phyloP scores from a whole-genome alignment of 2,329 filamentous ascomycete species.

The Epichloe brachyelytri region DNA sequence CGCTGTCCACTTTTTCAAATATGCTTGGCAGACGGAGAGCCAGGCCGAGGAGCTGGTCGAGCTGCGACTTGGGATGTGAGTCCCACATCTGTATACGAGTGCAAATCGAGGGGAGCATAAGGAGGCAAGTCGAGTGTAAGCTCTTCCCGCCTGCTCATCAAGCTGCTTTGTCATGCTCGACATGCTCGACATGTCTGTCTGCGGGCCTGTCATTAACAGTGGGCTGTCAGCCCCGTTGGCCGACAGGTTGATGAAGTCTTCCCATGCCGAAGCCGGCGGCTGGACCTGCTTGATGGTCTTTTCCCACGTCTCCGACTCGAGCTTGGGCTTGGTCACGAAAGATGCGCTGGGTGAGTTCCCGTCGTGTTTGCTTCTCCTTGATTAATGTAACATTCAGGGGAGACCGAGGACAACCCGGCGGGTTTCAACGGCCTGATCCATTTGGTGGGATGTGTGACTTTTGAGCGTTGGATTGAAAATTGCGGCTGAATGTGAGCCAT shows the following conservation, averaged over 20 bases:
- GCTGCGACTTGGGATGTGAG: conserved; percentile 6
- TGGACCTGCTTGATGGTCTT: conserved; percentile 19
- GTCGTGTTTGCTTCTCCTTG: too few relatives aligned
- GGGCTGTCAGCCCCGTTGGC: conserved; percentile 23
- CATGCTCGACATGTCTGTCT: conserved; percentile 25
- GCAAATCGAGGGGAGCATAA: conserved; percentile 26
- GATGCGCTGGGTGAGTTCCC: background rate
- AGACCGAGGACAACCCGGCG: too few relatives aligned
- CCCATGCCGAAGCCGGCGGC: conserved; percentile 38
- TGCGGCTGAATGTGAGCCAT: too few relatives aligned
- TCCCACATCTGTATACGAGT: conserved; percentile 25
- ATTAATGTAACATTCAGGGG: too few relatives aligned
- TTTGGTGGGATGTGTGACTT: too few relatives aligned
- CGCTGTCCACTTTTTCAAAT: conserved; percentile 31
- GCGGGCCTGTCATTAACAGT: conserved; percentile 32
- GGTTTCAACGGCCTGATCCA: too few relatives aligned
- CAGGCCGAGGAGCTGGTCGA: conserved; percentile 41
- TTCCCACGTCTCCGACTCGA: conserved; percentile 11
- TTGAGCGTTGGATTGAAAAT: too few relatives aligned
- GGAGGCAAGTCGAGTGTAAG: conserved; percentile 26
- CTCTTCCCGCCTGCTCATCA: conserved; percentile 10
- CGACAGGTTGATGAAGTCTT: conserved; percentile 30
- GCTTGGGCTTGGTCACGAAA: conserved; percentile 16
- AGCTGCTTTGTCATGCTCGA: conserved; percentile 9
- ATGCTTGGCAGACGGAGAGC: conserved; percentile 33